phyloP scores from a whole-genome alignment of 2,329 filamentous ascomycete genomes.

The Sordariomycetes sp. region DNA sequence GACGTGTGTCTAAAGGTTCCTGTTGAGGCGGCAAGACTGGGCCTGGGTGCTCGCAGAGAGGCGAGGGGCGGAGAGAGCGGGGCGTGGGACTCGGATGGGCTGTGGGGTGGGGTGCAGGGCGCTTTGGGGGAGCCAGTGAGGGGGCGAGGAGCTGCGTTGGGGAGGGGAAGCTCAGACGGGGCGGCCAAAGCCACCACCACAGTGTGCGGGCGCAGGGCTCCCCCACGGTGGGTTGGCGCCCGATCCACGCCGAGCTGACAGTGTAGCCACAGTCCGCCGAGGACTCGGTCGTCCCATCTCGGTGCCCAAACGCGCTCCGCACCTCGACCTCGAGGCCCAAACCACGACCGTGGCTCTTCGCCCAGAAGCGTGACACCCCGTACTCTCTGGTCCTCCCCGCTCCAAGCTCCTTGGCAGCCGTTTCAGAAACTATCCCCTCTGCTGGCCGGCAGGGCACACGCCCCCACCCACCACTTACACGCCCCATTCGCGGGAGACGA shows the following conservation, averaged over 20 bases:
- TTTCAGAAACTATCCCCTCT: background rate
- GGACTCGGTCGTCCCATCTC: background rate
- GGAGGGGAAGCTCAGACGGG: background rate
- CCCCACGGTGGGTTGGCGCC: background rate
- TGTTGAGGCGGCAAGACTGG: background rate
- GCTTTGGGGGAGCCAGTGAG: conserved; percentile 1
- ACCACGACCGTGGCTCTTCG: background rate
- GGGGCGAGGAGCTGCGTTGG: background rate
- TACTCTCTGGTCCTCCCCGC: background rate
- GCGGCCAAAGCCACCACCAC: too few species aligned
- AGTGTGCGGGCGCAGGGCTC: background rate
- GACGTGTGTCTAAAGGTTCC: conserved; percentile 3
- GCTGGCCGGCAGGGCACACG: too few species aligned
- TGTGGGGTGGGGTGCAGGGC: background rate
- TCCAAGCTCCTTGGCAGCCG: background rate
- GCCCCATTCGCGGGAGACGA: background rate
- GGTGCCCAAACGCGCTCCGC: background rate
- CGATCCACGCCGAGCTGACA: background rate
- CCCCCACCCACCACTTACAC: background rate
- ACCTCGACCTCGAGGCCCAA: conserved; percentile 3
- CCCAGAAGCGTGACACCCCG: background rate
- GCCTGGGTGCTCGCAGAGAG: background rate
- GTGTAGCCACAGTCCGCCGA: conserved; percentile 1
- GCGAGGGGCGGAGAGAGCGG: background rate
- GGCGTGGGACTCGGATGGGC: background rate